phyloP scores from a whole-genome alignment of 2,329 filamentous ascomycete species.

The Paramyrothecium roridum region DNA sequence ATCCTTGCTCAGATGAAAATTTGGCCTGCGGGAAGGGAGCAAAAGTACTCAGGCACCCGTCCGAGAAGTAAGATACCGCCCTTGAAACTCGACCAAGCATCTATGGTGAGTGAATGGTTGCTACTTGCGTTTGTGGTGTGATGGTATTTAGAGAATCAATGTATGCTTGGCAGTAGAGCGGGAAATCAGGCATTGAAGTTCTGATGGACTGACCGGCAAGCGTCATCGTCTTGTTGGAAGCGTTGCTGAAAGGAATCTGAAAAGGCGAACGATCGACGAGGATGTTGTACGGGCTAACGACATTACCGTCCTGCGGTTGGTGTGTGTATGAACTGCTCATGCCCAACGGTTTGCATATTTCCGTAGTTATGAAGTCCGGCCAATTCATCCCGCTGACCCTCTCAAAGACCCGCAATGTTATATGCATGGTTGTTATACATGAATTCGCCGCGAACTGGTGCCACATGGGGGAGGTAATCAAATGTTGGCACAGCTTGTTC shows the following conservation, averaged over 20 bases:
- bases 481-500: neutral
- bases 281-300: slow-evolving; percentile 1
- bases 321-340: slow-evolving; percentile 16
- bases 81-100: neutral
- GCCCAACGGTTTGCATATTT: slow-evolving; percentile 18
- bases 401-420: slow-evolving; percentile 17
- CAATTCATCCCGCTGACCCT: slow-evolving; percentile 14
- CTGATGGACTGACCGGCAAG: slow-evolving; percentile 2
- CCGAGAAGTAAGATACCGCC: neutral
- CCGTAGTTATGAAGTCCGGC: slow-evolving; percentile 14
- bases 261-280: slow-evolving; percentile 1
- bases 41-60: neutral
- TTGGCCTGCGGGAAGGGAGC: neutral
- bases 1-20: neutral
- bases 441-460: slow-evolving; percentile 8
- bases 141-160: neutral
- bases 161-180: slow-evolving; percentile 5
- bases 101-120: neutral
- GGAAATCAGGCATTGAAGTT: slow-evolving; percentile 4
- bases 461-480: slow-evolving; percentile 1
- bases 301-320: neutral
- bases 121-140: neutral
- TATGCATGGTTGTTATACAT: slow-evolving; percentile 21
- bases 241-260: neutral
- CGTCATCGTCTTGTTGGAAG: neutral